These are phyloP conservation scores for Cerrena zonata DNA, from an alignment of 1,284 basidiomycete species.

Conservation along the genomic window DNA sequence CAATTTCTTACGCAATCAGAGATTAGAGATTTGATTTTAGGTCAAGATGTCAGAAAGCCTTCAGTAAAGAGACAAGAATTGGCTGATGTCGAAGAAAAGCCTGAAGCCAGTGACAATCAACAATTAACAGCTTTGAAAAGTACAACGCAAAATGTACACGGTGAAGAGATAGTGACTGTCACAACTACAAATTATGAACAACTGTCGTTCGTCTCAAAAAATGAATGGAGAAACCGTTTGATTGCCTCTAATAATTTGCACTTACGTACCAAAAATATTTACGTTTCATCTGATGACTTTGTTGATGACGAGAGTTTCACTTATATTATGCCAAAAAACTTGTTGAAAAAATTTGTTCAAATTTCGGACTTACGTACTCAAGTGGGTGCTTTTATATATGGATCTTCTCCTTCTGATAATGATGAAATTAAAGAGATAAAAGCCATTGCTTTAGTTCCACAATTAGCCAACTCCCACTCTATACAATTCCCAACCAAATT, in stretches of 20 bases:
- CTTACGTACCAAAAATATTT: conserved; percentile 94
- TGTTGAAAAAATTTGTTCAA: conserved; percentile 90
- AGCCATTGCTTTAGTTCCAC: conserved; percentile 92
- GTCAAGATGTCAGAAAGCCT: conserved; percentile 92
- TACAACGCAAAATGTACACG: conserved; percentile 95
- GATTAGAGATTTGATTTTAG: conserved; percentile 93
- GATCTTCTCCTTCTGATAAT: conserved; percentile 89
- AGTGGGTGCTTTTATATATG: conserved; percentile 92
- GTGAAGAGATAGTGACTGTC: conserved; percentile 92
- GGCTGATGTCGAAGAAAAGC: conserved; percentile 96
- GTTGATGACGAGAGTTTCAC: conserved; percentile 95
- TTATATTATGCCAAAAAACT: conserved; percentile 96
- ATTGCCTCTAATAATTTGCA: conserved; percentile 94
- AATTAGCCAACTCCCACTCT: conserved; percentile 90
- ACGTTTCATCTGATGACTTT: conserved; percentile 98
- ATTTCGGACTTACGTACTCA: conserved; percentile 93
- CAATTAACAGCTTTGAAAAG: conserved; percentile 97
- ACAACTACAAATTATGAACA: conserved; percentile 99
- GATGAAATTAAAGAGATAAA: conserved; percentile 99
- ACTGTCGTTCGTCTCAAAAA: conserved; percentile 95
- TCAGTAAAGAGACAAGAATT: conserved; percentile 96
- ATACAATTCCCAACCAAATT: conserved; percentile 84
- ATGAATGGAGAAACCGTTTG: conserved; percentile 96
- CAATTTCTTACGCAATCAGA: conserved; percentile 94
- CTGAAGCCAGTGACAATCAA: conserved; percentile 86